A percentile compares a stretch with the other conserved stretches of the same genome.
Evolutionary conservation across 805 yeast genomes (phyloP).

Genomic region (Starmerella scarabaei): DNA sequence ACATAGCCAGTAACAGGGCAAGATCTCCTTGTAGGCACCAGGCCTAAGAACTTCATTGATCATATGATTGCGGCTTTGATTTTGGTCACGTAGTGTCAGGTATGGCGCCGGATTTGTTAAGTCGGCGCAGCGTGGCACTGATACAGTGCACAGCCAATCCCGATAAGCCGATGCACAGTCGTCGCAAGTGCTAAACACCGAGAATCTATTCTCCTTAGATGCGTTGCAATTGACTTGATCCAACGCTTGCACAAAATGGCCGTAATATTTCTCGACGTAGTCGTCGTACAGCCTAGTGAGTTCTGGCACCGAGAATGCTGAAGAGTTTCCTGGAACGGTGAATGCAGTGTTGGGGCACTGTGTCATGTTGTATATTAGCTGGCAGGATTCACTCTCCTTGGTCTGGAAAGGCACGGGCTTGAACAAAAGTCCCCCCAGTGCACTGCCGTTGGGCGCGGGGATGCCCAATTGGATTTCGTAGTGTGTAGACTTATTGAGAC

Average conservation of each 20-base stretch:
- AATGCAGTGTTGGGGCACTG: conserved; percentile 78
- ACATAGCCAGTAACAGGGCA: conserved; percentile 80
- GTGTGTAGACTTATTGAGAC: conserved; percentile 44
- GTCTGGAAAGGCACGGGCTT: conserved; percentile 40
- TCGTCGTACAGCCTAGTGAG: conserved; percentile 47
- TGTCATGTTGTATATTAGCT: conserved; percentile 55
- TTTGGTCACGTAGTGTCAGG: conserved; percentile 35
- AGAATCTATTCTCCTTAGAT: conserved; percentile 50
- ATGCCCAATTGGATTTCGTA: conserved; percentile 52
- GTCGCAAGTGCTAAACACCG: conserved; percentile 60
- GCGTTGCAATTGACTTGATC: conserved; percentile 64
- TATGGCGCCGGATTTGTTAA: conserved; percentile 23
- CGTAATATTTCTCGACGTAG: conserved; percentile 42
- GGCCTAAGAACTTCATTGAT: conserved; percentile 46
- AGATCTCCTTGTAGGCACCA: conserved; percentile 55
- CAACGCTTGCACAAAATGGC: conserved; percentile 61
- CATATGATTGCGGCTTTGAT: conserved; percentile 46
- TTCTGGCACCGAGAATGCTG: conserved; percentile 26
- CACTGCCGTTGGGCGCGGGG: conserved; percentile 9
- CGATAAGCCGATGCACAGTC: conserved; percentile 62
- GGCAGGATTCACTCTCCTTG: conserved; percentile 49
- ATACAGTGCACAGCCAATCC: conserved; percentile 79
- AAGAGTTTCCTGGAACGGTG: conserved; percentile 54
- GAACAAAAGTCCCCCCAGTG: conserved; percentile 52
- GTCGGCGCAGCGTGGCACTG: conserved; percentile 74